Conservation (phyloP, 768 basidiomycete genomes). For the Pleurotus djamor region DNA sequence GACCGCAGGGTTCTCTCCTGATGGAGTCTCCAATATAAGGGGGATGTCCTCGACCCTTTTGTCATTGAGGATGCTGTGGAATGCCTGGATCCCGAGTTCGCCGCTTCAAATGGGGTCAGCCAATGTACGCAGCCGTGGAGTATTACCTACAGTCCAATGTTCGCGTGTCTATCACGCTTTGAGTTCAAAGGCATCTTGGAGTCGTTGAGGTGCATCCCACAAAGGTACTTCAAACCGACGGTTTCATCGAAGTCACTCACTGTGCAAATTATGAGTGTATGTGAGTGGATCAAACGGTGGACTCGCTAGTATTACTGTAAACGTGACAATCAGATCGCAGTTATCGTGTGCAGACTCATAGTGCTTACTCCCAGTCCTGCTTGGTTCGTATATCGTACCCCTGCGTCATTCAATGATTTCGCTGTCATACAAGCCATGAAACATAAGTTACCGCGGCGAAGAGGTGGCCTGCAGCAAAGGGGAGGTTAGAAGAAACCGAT, state of each 20-base stretch:
- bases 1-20: slow-evolving; percentile 60
- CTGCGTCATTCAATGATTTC: slow-evolving; percentile 25
- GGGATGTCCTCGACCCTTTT: slow-evolving; percentile 67
- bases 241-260: slow-evolving; percentile 66
- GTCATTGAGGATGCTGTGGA: slow-evolving; percentile 68
- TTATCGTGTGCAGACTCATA: background rate
- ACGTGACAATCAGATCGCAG: background rate
- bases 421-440: background rate
- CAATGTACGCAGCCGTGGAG: background rate
- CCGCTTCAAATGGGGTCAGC: slow-evolving; percentile 43
- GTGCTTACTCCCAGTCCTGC: slow-evolving; percentile 67
- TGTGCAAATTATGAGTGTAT: slow-evolving; percentile 13
- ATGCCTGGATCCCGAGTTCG: slow-evolving; percentile 58
- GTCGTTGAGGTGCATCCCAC: slow-evolving; percentile 87
- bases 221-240: slow-evolving; percentile 71
- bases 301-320: slow-evolving; percentile 22
- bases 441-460: slow-evolving; percentile 62
- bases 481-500: background rate
- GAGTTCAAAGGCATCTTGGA: slow-evolving; percentile 64
- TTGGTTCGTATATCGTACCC: slow-evolving; percentile 81
- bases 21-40: slow-evolving; percentile 81
- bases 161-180: slow-evolving; percentile 80
- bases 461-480: slow-evolving; percentile 53
- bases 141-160: slow-evolving; percentile 69
- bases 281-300: background rate